Base-by-base conservation (phyloP, 2,329 filamentous ascomycete genomes). In the Bipolaris oryzae region DNA sequence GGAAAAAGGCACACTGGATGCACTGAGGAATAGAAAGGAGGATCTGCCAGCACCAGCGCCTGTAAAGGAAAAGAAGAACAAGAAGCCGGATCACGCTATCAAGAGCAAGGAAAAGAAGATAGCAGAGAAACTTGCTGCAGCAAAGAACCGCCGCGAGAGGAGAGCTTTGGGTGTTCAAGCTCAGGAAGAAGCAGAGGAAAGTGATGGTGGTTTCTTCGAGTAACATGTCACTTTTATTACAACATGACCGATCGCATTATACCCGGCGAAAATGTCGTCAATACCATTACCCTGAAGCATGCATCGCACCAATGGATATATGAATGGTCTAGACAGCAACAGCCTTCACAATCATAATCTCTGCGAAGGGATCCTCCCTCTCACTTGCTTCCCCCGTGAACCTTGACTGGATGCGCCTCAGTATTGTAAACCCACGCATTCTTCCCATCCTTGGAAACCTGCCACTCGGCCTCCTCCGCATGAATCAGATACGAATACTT, bases 401-500 rank as follows among this genome's bases (percentile, higher is more conserved):
- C 79, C 69, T 75, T 81, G 18, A 87, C 74, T 3, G 86, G 86
- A 77, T 89, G 86, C 25, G 85, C 86, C 73, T 89, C 86, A 0
- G 86, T 89, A 67, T 88, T 89, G 65, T 83, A 87, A 9, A 88
- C 86, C 69, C 81, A 88, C 28, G 76, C 68, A 61, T 88, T 86
- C 46, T 73, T 73, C 43, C 72, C 74, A n/a, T 80, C 77, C 45
- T 73, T 72, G 21, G 80, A 74, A 11, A 86, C 79, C 68, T 87
- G 85, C 79, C 82, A 87, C 49, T 80, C 79, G 18, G 81, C 85
- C 31, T 91, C 89, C 57, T 77, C 79, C 0, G 84, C 82, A 39
- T 68, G 86, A 56, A 90, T 89, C 66, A 96, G 74, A 77, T 90
- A 96, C 54, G 84, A 80, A 74, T 96, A 96, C 81, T 96, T 96